Base-by-base conservation (phyloP, 2,329 filamentous ascomycete species). In the Xylaria sp. region DNA sequence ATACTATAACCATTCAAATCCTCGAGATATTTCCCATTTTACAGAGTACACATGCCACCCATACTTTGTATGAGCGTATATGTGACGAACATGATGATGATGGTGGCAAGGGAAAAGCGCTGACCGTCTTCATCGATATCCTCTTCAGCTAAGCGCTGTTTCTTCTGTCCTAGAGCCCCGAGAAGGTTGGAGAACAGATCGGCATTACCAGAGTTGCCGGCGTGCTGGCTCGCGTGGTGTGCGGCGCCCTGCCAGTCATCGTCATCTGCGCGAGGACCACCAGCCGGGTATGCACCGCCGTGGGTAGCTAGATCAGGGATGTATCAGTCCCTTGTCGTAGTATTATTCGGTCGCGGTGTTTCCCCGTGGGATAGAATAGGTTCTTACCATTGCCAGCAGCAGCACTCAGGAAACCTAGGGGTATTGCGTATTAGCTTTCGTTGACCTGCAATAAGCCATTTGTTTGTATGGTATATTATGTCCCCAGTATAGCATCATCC, bases 171-270 rank as follows among this genome's bases (percentile, higher is more conserved):
- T 55, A 89, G 79, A 50, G 81, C 75, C 62, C 82, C 80, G 37
- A 88, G 78, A 66, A 88, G 79, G 73, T 70, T 79, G 66, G 82
- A 82, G 75, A 88, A 89, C 66, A 88, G 77, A 74, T 82, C 81
- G 74, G 76, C 76, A 74, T 82, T 81, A 58, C 84, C 85, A 27
- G 82, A 84, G 40, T 76, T 78, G 64, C 85, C 84, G 25, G 85
- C 82, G 63, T 82, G 80, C 37, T 81, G 78, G 70, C 80, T 79
- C 21, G 86, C 87, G 58, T 84, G 81, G 63, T 85, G 79, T 64
- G 84, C 83, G 5, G 85, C 84, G 23, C 81, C 80, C 42, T 79
- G 77, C 69, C 86, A 79, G 74, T 87, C 84, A 65, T 86, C 82
- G 73, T 85, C 81, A 69, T 83, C 79, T 65, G 79, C 78, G 73